phyloP scores from a whole-genome alignment of 768 basidiomycete species.

The Lactifluus volemus region DNA sequence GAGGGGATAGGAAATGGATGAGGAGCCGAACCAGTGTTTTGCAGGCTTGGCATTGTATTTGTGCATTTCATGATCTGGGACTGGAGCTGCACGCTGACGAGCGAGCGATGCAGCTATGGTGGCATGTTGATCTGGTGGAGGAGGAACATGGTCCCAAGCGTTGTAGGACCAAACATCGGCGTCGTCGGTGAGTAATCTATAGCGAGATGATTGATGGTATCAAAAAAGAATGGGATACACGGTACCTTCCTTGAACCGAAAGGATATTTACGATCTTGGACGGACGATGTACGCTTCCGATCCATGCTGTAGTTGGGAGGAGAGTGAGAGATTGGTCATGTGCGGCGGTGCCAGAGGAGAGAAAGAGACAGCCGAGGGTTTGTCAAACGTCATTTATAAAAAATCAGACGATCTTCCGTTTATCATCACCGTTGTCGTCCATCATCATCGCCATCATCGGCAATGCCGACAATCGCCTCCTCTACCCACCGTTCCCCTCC shows the following conservation, averaged over 20 bases:
- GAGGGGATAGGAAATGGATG: background rate
- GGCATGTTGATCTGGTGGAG: conserved; percentile 73
- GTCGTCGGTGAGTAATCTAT: conserved; percentile 60
- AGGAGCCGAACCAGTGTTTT: conserved; percentile 51
- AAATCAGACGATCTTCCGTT: background rate
- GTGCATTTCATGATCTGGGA: conserved; percentile 59
- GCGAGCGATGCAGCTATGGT: conserved; percentile 59
- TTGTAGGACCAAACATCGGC: conserved; percentile 79
- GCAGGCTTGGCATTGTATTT: conserved; percentile 69
- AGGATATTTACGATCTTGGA: conserved; percentile 57
- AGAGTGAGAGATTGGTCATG: background rate
- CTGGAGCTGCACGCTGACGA: conserved; percentile 63
- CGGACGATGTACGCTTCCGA: conserved; percentile 46
- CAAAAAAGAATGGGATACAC: too few relatives aligned
- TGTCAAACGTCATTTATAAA: too few relatives aligned
- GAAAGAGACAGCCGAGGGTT: too few relatives aligned
- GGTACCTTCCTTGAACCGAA: conserved; percentile 57
- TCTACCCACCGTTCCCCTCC: conserved; percentile 28
- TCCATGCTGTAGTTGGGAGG: background rate
- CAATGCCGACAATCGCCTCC: conserved; percentile 15
- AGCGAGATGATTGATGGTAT: background rate
- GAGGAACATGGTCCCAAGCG: conserved; percentile 88
- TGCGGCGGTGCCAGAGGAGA: too few relatives aligned
- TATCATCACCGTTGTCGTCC: background rate
- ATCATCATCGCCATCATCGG: background rate